Percentiles rank a stretch among this genome's conserved stretches.
Evolutionary conservation across 78 protist genomes (phyloP).

Genomic region (Dictyostelium purpureum): DNA sequence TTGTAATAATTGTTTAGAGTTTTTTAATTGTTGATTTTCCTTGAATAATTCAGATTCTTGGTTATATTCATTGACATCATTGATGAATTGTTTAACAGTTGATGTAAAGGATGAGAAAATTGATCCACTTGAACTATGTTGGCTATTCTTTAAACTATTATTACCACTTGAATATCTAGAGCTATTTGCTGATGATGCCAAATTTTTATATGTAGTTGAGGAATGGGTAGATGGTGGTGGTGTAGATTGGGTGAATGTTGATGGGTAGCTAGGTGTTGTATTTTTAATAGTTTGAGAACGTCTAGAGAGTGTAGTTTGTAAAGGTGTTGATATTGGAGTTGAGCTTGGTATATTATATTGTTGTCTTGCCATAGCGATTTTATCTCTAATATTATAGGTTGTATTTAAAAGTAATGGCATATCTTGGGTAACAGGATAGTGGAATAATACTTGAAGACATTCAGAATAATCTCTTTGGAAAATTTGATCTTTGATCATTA

Average conservation of each 20-base stretch:
- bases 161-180: neutral
- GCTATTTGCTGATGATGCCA: neutral
- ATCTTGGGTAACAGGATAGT: conserved; percentile 50
- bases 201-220: no score
- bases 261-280: neutral
- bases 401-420: neutral
- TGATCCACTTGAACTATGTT: neutral
- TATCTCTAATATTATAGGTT: conserved; percentile 6
- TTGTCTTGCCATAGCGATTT: neutral
- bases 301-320: neutral
- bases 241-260: neutral
- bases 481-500: conserved; percentile 37
- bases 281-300: neutral
- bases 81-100: conserved; percentile 26
- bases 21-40: conserved; percentile 7
- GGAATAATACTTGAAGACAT: conserved; percentile 52
- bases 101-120: conserved; percentile 35
- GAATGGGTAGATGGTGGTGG: neutral
- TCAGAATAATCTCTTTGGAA: conserved; percentile 54
- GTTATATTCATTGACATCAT: conserved; percentile 30
- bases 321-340: neutral
- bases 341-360: neutral
- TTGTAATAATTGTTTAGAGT: neutral
- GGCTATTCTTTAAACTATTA: conserved; percentile 2
- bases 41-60: neutral